phyloP scores from a whole-genome alignment of 2,329 filamentous ascomycete genomes.

The Epichloe festucae region DNA sequence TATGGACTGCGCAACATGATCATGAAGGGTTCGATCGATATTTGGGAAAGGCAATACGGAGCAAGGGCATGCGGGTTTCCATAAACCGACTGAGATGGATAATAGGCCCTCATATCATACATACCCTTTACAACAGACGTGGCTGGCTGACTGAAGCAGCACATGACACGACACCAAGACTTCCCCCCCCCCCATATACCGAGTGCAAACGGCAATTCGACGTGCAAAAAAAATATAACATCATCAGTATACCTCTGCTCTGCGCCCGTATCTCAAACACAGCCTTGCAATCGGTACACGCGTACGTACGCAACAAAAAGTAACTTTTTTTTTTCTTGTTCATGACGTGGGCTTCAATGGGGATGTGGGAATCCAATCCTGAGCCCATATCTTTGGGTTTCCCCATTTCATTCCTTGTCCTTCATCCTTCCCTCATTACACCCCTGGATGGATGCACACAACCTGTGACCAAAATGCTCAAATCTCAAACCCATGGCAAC shows the following conservation, averaged over 20 bases:
- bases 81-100: too few species aligned
- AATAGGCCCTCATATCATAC: too few species aligned
- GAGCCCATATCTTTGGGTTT: not conserved
- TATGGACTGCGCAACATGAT: too few species aligned
- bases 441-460: not conserved
- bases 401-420: not conserved
- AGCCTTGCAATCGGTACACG: not conserved
- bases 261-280: not conserved
- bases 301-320: not conserved
- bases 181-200: too few species aligned
- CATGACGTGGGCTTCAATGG: not conserved
- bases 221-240: too few species aligned
- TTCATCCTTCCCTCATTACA: not conserved
- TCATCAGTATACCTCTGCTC: slow-evolving; percentile 2
- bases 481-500: not conserved
- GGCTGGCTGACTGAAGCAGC: too few species aligned
- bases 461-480: not conserved
- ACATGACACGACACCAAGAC: too few species aligned
- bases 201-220: too few species aligned
- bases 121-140: too few species aligned
- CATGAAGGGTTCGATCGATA: too few species aligned
- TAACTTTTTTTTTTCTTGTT: not conserved
- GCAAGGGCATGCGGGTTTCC: too few species aligned
- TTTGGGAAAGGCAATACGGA: too few species aligned
- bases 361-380: not conserved